Percentiles rank a stretch among this genome's conserved stretches.
These are phyloP conservation scores for Xylaria sp. DNA, from an alignment of 2,329 filamentous ascomycete species.

Conservation along the genomic window DNA sequence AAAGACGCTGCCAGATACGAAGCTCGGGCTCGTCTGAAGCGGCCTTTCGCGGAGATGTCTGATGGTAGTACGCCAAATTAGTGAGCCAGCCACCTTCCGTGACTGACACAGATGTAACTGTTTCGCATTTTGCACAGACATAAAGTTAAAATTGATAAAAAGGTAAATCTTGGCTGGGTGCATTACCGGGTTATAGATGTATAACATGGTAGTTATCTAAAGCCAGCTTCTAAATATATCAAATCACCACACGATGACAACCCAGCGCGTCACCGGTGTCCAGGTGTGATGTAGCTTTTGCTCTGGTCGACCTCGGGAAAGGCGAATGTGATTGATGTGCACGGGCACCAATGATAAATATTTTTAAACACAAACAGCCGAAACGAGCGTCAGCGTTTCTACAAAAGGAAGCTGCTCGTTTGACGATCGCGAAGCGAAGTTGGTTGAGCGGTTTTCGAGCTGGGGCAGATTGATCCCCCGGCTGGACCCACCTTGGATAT, in stretches of 20 bases:
- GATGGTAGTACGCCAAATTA: not conserved
- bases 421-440: slow-evolving; percentile 14
- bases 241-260: slow-evolving; percentile 12
- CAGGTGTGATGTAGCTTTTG: not conserved
- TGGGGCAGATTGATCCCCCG: slow-evolving; percentile 6
- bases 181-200: not conserved
- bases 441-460: slow-evolving; percentile 2
- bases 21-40: slow-evolving; percentile 30
- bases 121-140: slow-evolving; percentile 28
- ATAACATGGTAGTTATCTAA: slow-evolving; percentile 2
- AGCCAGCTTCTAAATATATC: not conserved
- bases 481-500: not conserved
- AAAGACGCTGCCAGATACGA: slow-evolving; percentile 40
- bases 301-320: not conserved
- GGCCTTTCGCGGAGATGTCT: slow-evolving; percentile 16
- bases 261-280: slow-evolving; percentile 9
- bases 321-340: not conserved
- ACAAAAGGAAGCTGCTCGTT: slow-evolving; percentile 27
- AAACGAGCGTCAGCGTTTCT: slow-evolving; percentile 19
- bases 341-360: slow-evolving; percentile 12
- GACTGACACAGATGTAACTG: slow-evolving; percentile 1
- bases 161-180: not conserved
- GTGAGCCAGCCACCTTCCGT: not conserved
- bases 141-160: not conserved
- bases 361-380: not conserved